phyloP scores from a whole-genome alignment of 164 flowering plant species.

The Vitis vinifera region ASM3070453v1 NC_081807.1:2870501-2871000 shows the following conservation, averaged over 20 bases:
- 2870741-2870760: slow-evolving; percentile 96
- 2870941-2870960: slow-evolving; percentile 68
- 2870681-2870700: slow-evolving; percentile 39
- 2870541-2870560: slow-evolving; percentile 67
- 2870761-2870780: slow-evolving; percentile 63
- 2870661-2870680: slow-evolving; percentile 59
- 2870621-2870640: slow-evolving; percentile 59
- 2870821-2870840: slow-evolving; percentile 94
- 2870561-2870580: slow-evolving; percentile 67
- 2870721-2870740: slow-evolving; percentile 99
- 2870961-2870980: slow-evolving; percentile 51
- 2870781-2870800: slow-evolving; percentile 30
- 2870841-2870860: slow-evolving; percentile 97
- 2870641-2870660: slow-evolving; percentile 72
- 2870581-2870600: slow-evolving; percentile 83
- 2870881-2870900: slow-evolving; percentile 81
- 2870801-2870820: slow-evolving; percentile 93
- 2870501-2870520: slow-evolving; percentile 46
- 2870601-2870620: slow-evolving; percentile 62
- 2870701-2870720: slow-evolving; percentile 58
- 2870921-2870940: slow-evolving; percentile 96
- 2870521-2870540: slow-evolving; percentile 27
- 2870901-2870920: slow-evolving; percentile 81
- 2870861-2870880: slow-evolving; percentile 84
- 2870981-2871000: background rate